phyloP scores from a whole-genome alignment of 805 yeast genomes.

The Schizosaccharomyces japonicus region DNA sequence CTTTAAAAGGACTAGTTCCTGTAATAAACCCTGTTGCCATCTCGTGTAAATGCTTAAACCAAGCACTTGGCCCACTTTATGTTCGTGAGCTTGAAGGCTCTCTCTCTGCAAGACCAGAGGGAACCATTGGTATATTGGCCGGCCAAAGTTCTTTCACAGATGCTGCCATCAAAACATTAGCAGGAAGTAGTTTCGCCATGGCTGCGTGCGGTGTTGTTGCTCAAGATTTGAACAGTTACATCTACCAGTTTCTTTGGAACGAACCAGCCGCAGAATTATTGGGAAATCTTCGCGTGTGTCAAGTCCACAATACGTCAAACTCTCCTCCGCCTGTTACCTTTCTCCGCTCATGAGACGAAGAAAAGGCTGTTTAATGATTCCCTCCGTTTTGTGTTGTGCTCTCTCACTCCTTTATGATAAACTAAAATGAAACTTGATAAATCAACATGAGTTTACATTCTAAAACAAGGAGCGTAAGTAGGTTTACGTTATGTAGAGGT shows the following conservation, averaged over 20 bases:
- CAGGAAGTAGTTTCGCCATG: slow-evolving; percentile 6
- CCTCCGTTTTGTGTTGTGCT: no score
- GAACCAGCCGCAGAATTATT: slow-evolving; percentile 8
- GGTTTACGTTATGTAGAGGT: no score
- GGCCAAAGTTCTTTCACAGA: slow-evolving; percentile 8
- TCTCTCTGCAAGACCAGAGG: slow-evolving; percentile 2
- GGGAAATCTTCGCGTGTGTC: slow-evolving; percentile 1
- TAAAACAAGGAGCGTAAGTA: no score
- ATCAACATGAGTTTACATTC: no score
- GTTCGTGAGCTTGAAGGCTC: slow-evolving; percentile 12
- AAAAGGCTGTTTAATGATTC: no score
- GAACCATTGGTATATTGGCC: slow-evolving; percentile 10
- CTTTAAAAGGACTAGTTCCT: neutral
- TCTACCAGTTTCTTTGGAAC: slow-evolving; percentile 10
- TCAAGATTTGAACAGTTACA: slow-evolving; percentile 7
- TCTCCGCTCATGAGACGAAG: no score
- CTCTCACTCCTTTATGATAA: no score
- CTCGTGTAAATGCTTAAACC: slow-evolving; percentile 13
- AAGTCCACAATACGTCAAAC: neutral
- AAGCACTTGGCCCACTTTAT: slow-evolving; percentile 26
- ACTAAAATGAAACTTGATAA: no score
- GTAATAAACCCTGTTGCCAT: slow-evolving; percentile 5
- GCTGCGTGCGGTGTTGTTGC: slow-evolving; percentile 6
- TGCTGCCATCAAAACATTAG: slow-evolving; percentile 4
- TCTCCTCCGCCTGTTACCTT: no score